A percentile compares a stretch with the other conserved stretches of the same genome.
Conservation (phyloP, 495 filamentous ascomycete species). For the Paragyromitra xinjiangensis region DNA sequence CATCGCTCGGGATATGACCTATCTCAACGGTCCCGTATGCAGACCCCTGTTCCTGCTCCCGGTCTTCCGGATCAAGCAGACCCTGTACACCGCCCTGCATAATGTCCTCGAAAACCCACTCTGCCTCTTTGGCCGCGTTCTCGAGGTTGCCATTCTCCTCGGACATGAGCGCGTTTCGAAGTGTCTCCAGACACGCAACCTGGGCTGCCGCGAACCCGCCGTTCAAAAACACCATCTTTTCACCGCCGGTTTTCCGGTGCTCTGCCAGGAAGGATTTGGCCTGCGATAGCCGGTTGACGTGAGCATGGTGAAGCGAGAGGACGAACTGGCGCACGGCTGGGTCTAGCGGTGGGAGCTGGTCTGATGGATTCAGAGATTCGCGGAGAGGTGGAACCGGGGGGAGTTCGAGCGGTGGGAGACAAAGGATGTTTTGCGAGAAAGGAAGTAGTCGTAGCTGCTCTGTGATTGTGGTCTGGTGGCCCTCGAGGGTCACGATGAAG, state of each 20-base stretch:
- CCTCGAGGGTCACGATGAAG: conserved; percentile 51
- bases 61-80: conserved; percentile 34
- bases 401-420: conserved; percentile 44
- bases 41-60: conserved; percentile 19
- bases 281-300: conserved; percentile 22
- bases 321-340: conserved; percentile 48
- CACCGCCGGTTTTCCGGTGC: conserved; percentile 16
- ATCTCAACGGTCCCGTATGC: conserved; percentile 31
- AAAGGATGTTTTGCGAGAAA: conserved; percentile 50
- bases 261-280: conserved; percentile 44
- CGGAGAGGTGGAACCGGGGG: conserved; percentile 35
- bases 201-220: conserved; percentile 49
- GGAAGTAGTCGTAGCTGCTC: conserved; percentile 51
- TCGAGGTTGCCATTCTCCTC: conserved; percentile 45
- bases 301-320: conserved; percentile 45
- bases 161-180: conserved; percentile 39
- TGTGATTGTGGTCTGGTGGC: conserved; percentile 45
- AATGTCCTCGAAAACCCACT: conserved; percentile 52
- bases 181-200: conserved; percentile 43
- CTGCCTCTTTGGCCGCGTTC: conserved; percentile 44
- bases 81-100: conserved; percentile 51
- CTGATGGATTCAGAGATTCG: conserved; percentile 17
- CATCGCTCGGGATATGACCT: conserved; percentile 33
- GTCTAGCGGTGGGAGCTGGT: conserved; percentile 33
- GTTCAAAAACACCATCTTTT: conserved; percentile 53